Evolutionary conservation across 2,329 filamentous ascomycete species (phyloP).

Genomic region (Aspergillus hortae): DNA sequence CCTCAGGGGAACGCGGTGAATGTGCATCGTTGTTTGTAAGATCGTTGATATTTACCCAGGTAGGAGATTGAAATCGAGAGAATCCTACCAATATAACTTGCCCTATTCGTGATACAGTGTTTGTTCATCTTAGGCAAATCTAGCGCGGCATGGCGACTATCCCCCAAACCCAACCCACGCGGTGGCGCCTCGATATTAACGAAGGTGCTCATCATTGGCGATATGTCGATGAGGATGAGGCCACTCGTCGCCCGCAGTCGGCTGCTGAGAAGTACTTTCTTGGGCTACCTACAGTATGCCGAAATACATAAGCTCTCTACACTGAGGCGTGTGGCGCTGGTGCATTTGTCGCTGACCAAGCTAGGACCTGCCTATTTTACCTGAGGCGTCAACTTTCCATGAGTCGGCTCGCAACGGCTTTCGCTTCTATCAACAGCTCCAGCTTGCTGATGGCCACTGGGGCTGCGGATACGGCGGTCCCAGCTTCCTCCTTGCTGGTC

Average conservation of each 20-base stretch:
- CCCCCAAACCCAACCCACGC: neutral
- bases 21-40: too few relatives aligned
- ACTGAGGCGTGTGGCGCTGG: neutral
- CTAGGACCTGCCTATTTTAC: neutral
- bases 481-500: conserved; percentile 2
- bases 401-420: conserved; percentile 1
- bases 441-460: conserved; percentile 3
- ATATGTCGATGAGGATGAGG: neutral
- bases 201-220: neutral
- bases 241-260: neutral
- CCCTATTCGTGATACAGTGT: too few relatives aligned
- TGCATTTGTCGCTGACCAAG: neutral
- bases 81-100: too few relatives aligned
- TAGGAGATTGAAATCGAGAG: too few relatives aligned
- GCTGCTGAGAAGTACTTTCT: neutral
- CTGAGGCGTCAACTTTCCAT: neutral
- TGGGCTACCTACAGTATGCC: neutral
- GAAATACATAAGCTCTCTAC: too few relatives aligned
- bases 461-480: conserved; percentile 1
- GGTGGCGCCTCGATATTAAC: neutral
- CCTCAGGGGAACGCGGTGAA: too few relatives aligned
- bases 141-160: neutral
- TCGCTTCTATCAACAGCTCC: conserved; percentile 1
- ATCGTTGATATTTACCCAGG: too few relatives aligned
- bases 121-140: too few relatives aligned